A percentile compares a stretch with the other conserved stretches of the same genome.
phyloP scores from a whole-genome alignment of 768 basidiomycete genomes.

The Boletus barrowsii region DNA sequence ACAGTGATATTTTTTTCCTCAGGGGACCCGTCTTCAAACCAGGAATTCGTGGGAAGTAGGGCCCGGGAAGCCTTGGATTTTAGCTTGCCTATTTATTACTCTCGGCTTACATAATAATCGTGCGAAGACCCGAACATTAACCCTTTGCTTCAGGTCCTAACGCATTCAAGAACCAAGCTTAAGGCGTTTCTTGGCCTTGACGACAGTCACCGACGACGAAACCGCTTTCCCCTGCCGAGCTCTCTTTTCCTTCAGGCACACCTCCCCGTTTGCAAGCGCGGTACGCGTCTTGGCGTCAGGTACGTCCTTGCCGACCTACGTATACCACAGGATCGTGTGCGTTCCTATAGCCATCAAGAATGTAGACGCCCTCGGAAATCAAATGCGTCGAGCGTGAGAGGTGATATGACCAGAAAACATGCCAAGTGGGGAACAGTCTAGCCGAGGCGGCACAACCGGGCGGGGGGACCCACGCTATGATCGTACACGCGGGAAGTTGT shows the following conservation, averaged over 20 bases:
- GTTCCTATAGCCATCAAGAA: constrained; percentile 43
- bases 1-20: not conserved
- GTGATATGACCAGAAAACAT: constrained; percentile 33
- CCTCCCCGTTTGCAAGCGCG: constrained; percentile 52
- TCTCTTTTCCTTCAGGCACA: constrained; percentile 14
- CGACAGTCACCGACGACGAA: no score
- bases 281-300: constrained; percentile 46
- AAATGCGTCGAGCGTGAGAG: constrained; percentile 34
- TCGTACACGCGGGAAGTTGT: constrained; percentile 9
- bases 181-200: constrained; percentile 13
- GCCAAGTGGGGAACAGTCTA: constrained; percentile 41
- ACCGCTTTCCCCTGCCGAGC: no score
- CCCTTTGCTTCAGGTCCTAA: no score
- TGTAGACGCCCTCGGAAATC: constrained; percentile 47
- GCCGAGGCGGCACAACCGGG: constrained; percentile 42
- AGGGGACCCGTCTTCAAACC: no score
- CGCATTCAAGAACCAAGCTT: no score
- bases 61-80: not conserved
- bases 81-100: no score
- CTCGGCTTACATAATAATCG: no score
- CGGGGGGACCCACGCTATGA: constrained; percentile 6
- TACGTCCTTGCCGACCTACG: constrained; percentile 54
- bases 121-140: no score
- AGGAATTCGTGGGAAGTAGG: no score
- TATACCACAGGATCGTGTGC: constrained; percentile 44